Conservation (phyloP, 495 filamentous ascomycete genomes). For the Lasiosphaeria ovina region DNA sequence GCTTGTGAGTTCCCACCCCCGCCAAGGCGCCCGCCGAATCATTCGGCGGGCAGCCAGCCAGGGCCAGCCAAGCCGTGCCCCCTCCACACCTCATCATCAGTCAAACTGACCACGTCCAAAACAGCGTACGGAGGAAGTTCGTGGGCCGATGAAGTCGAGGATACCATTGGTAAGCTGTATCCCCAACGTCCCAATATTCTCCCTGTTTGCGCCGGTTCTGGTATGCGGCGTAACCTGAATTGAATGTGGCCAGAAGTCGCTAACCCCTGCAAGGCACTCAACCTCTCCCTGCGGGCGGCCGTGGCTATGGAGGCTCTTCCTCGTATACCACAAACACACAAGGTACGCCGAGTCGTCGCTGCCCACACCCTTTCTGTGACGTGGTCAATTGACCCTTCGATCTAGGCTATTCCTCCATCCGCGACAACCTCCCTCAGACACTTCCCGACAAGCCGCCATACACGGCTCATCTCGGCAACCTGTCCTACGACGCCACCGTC, state of each 20-base stretch:
- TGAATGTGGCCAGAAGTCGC: neutral
- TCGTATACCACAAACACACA: neutral
- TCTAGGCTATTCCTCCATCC: conserved; percentile 59
- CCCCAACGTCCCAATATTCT: neutral
- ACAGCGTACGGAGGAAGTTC: conserved; percentile 76
- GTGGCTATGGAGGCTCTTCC: conserved; percentile 20
- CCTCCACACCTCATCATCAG: neutral
- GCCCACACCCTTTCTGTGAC: conserved; percentile 20
- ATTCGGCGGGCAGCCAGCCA: no score
- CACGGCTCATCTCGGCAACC: conserved; percentile 93
- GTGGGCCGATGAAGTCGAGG: conserved; percentile 98
- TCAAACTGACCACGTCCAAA: conserved; percentile 19
- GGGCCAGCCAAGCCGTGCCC: neutral
- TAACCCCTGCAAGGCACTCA: conserved; percentile 36
- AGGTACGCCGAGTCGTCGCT: conserved; percentile 26
- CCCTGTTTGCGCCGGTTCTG: neutral
- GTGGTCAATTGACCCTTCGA: neutral
- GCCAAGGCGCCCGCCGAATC: conserved; percentile 17
- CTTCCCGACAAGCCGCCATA: conserved; percentile 88
- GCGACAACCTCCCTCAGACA: conserved; percentile 70
- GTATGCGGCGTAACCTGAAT: neutral
- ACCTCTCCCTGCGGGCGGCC: conserved; percentile 41
- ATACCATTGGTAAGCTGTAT: conserved; percentile 61
- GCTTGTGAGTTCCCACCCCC: conserved; percentile 59
- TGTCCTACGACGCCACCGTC: conserved; percentile 86